A percentile compares a stretch with the other conserved stretches of the same genome.
phyloP scores from a whole-genome alignment of 768 basidiomycete species.

The Dendrothele bispora region DNA sequence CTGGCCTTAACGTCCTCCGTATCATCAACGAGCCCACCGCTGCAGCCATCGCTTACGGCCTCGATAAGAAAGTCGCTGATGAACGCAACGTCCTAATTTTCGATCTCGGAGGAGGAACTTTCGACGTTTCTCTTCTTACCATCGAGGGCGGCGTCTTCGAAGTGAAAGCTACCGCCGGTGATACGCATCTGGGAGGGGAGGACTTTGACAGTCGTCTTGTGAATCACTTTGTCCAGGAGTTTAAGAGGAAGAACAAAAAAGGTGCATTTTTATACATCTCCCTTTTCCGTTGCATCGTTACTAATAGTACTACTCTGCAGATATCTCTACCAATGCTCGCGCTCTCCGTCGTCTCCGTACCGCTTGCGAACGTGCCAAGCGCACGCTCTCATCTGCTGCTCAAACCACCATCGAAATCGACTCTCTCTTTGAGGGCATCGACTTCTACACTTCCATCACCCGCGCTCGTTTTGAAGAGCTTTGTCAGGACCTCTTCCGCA shows the following conservation, averaged over 20 bases:
- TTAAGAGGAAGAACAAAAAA: slow-evolving; percentile 54
- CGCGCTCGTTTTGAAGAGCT: slow-evolving; percentile 37
- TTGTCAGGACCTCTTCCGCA: slow-evolving; percentile 8
- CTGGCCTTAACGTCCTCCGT: slow-evolving; percentile 63
- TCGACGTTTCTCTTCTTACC: slow-evolving; percentile 69
- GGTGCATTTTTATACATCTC: slow-evolving; percentile 34
- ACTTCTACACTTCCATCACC: slow-evolving; percentile 30
- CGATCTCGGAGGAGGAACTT: slow-evolving; percentile 74
- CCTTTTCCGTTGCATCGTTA: too few species aligned
- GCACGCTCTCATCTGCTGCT: slow-evolving; percentile 8
- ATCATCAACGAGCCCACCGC: slow-evolving; percentile 74
- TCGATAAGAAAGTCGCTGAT: slow-evolving; percentile 57
- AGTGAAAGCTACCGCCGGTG: slow-evolving; percentile 70
- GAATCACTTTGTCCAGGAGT: slow-evolving; percentile 29
- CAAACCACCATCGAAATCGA: slow-evolving; percentile 48
- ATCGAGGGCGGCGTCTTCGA: slow-evolving; percentile 73
- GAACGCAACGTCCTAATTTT: slow-evolving; percentile 67
- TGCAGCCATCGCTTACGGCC: slow-evolving; percentile 70
- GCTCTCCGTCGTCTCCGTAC: slow-evolving; percentile 12
- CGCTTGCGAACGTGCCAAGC: slow-evolving; percentile 10
- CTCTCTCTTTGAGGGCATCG: slow-evolving; percentile 51
- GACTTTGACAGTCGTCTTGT: slow-evolving; percentile 9
- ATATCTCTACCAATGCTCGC: slow-evolving; percentile 8
- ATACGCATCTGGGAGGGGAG: slow-evolving; percentile 44
- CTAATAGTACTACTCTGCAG: too few species aligned